Conservation (phyloP, 495 filamentous ascomycete species). For the Barbatosphaeria neglecta region DNA sequence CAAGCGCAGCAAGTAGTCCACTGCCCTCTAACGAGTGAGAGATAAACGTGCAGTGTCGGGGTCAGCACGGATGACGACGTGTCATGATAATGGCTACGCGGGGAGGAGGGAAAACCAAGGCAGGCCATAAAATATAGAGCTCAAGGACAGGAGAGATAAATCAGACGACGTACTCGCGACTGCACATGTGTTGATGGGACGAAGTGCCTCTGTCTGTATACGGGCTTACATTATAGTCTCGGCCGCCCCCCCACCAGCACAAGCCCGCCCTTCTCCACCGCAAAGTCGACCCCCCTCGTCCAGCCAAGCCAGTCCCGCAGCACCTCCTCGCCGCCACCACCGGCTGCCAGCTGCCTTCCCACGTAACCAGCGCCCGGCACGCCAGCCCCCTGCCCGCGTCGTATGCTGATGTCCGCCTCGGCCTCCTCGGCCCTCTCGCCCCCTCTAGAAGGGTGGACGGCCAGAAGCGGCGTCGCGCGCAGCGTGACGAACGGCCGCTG, state of each 20-base stretch:
- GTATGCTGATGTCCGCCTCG: slow-evolving; percentile 12
- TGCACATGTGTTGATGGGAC: too few relatives aligned
- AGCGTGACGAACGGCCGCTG: slow-evolving; percentile 67
- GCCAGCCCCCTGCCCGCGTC: slow-evolving; percentile 37
- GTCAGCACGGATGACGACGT: neutral
- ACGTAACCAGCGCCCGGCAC: slow-evolving; percentile 51
- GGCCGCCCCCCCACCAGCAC: slow-evolving; percentile 24
- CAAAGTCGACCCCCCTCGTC: slow-evolving; percentile 58
- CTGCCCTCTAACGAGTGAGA: neutral
- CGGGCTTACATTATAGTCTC: too few relatives aligned
- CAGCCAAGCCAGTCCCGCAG: slow-evolving; percentile 70
- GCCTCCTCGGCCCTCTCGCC: too few relatives aligned
- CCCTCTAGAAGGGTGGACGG: too few relatives aligned
- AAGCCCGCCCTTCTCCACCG: slow-evolving; percentile 48
- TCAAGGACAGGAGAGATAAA: neutral
- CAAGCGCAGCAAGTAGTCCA: slow-evolving; percentile 73
- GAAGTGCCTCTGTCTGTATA: too few relatives aligned
- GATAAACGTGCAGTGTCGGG: neutral
- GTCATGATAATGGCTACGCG: neutral
- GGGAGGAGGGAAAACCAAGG: too few relatives aligned
- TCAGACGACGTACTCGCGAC: too few relatives aligned
- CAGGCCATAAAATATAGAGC: too few relatives aligned
- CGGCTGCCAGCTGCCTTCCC: slow-evolving; percentile 46
- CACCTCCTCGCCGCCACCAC: slow-evolving; percentile 58
- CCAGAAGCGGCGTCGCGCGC: slow-evolving; percentile 48